These are phyloP conservation scores for Leccinum huronense DNA, from an alignment of 1,284 basidiomycete species.

Conservation along the genomic window DNA sequence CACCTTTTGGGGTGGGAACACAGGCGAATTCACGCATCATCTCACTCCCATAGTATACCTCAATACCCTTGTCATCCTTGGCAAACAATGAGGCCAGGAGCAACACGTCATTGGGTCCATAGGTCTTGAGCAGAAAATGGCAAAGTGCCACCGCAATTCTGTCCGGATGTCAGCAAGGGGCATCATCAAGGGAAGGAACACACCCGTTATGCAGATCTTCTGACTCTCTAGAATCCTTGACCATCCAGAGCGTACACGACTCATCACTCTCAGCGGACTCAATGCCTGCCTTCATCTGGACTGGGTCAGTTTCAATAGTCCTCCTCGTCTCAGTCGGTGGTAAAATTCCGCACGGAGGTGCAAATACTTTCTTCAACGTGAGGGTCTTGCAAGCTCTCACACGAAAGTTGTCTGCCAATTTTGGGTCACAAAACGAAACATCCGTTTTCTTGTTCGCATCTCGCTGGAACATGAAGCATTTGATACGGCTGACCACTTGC, in stretches of 20 bases:
- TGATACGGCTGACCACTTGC: slow-evolving; percentile 15
- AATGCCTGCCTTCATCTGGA: slow-evolving; percentile 11
- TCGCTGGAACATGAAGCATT: slow-evolving; percentile 17
- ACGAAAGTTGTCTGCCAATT: not conserved
- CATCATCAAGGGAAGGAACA: not conserved
- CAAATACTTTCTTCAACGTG: slow-evolving; percentile 17
- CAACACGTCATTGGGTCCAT: slow-evolving; percentile 21
- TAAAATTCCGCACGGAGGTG: slow-evolving; percentile 13
- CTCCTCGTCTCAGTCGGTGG: not conserved
- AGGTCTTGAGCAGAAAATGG: slow-evolving; percentile 22
- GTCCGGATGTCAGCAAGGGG: slow-evolving; percentile 1
- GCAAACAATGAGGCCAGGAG: slow-evolving; percentile 22
- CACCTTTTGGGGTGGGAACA: slow-evolving; percentile 4
- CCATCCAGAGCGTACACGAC: slow-evolving; percentile 16
- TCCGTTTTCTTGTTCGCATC: slow-evolving; percentile 9
- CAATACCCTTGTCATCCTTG: slow-evolving; percentile 12
- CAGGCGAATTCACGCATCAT: not conserved
- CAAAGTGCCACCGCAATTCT: slow-evolving; percentile 27
- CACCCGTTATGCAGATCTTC: slow-evolving; percentile 11
- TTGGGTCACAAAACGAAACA: slow-evolving; percentile 1
- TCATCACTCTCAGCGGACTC: slow-evolving; percentile 1
- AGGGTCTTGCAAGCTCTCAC: slow-evolving; percentile 18
- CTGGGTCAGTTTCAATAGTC: not conserved
- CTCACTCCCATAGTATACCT: slow-evolving; percentile 3
- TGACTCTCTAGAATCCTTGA: not conserved